Base-by-base conservation (phyloP, 257 asterid species). In the Plantago major region DNA sequence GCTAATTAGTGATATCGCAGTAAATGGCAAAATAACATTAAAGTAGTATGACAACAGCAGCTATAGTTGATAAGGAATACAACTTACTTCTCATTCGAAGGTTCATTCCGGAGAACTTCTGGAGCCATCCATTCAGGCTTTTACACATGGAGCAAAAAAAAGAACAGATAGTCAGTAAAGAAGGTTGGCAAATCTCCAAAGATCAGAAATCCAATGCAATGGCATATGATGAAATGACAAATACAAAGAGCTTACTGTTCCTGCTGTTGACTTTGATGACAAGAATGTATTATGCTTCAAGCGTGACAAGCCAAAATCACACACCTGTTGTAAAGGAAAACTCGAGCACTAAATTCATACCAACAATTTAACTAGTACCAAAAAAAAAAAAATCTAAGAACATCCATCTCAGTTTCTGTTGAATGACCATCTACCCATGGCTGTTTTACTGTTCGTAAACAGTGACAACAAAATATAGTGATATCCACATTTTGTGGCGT, bases 121-220 rank as follows among this genome's bases (percentile, higher is more conserved):
- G 99, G 99, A 52, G 99, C 99, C 99, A 93, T 93, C 99, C 99
- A 93, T 76, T 93, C 99, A 14, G 99, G 97, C 99, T 93, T 52
- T 69, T 58, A 71, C 48, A 33, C 50, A 58, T 50, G 12, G 26
- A 47, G 37, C 60, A 60, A 7, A 71, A 55, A 58, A 18, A 43
- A 11, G 17, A 43, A 42, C 26, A 18, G 5, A 30, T 10, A 55
- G 40, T 33, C 40, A 55, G 68, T 15, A 30, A 47, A 30, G 22
- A 51, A 43, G 66, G 63, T 55, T 54, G 9, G 68, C 11, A 15
- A 44, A 54, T 61, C 60, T 63, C 71, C 30, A 49, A 22, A 71
- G 22, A 55, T 5, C 14, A 14, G n/a, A 9, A 22, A 56, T 22
- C 18, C 38, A 48, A 38, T 57, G 54, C 50, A 17, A 60, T 67